Percentiles rank a stretch among this genome's conserved stretches.
Evolutionary conservation across 768 basidiomycete genomes (phyloP).

Genomic region (Aureoboletus auriporus): DNA sequence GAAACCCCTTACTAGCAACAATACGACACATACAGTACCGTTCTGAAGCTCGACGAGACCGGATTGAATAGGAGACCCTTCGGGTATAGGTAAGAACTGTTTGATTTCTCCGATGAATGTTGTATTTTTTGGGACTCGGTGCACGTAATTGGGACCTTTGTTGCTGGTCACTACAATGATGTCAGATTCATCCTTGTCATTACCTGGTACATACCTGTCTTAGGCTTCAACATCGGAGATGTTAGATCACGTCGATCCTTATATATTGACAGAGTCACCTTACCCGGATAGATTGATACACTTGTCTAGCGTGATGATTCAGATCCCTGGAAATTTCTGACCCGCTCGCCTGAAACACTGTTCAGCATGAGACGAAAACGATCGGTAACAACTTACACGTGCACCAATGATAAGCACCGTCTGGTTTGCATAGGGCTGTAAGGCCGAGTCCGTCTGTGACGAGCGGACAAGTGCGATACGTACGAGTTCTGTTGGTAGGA

Average conservation of each 20-base stretch:
- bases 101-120: slow-evolving; percentile 13
- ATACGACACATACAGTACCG: slow-evolving; percentile 5
- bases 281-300: slow-evolving; percentile 13
- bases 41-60: slow-evolving; percentile 12
- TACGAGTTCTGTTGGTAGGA: no score
- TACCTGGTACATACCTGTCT: neutral
- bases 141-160: neutral
- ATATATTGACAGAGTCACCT: neutral
- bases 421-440: slow-evolving; percentile 31
- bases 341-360: neutral
- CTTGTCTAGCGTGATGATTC: slow-evolving; percentile 2
- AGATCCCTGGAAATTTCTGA: slow-evolving; percentile 11
- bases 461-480: no score
- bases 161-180: no score
- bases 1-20: neutral
- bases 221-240: neutral
- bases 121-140: slow-evolving; percentile 9
- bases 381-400: slow-evolving; percentile 1
- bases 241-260: neutral
- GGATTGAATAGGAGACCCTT: slow-evolving; percentile 10
- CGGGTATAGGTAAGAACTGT: slow-evolving; percentile 3
- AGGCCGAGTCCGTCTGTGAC: no score
- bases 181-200: no score
- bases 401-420: slow-evolving; percentile 42
- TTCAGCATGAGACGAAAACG: neutral